Evolutionary conservation across 177 flowering plant species (phyloP), one percentile per base, ranked within the genome.

Genomic region (Vitis hybrid): DNA sequence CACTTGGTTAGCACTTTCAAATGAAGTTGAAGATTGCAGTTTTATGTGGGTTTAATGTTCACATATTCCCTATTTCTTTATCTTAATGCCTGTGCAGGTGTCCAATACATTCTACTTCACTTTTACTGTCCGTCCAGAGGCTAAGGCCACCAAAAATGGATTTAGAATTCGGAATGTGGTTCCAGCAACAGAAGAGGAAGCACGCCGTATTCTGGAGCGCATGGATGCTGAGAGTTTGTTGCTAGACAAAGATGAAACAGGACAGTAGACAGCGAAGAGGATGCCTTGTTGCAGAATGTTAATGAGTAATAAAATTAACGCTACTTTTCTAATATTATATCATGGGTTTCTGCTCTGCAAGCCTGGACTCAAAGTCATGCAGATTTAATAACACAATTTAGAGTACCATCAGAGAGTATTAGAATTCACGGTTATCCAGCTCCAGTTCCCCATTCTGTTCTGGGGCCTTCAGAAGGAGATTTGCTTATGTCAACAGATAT

Each of bases 101-200:
- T 79, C 86, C 18, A 81, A 83, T 45, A 81, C 81, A 12, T 83
- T 83, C 76, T 76, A 83, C 73, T 81, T 83, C 76, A 83, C 82
- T 23, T 83, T 83, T 65, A 79, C 83, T 32, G 77, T 83, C 9
- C 80, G 84, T 5, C 84, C 86, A 1, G 84, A 83, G 71, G 84
- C 86, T 59, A 81, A 81, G 72, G 80, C 76, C 23, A 65, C 14
- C 34, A 77, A 71, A 6, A 66, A 77, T 65, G 84, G 81, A 62
- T 75, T 73, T n/a, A 79, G 67, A 58, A 61, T 83, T 54, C 65
- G 80, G 18, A 79, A 72, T 13, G 86, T 83, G 64, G 86, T 83
- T 71, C 84, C 86, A 26, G 86, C 80, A 12, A 83, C 86, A 66
- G 83, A 83, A 66, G 86, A 81, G 74, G 86, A 83, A 75, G 86